A percentile compares a stretch with the other conserved stretches of the same genome.
Conservation (phyloP, 169 alveolate genomes). For the Cryptosporidium meleagridis region DNA sequence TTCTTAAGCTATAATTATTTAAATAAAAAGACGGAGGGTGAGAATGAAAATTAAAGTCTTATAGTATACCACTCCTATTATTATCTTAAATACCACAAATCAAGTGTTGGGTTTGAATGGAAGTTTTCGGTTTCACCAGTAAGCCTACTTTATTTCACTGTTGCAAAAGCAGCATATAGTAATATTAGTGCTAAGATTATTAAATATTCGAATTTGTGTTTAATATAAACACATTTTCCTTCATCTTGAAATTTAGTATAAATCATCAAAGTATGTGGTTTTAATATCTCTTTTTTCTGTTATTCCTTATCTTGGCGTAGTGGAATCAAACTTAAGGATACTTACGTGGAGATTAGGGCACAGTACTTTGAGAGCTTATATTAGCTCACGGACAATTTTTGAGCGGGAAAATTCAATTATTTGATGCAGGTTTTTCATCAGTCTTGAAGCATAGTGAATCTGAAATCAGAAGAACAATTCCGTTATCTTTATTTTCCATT, state of each 20-base stretch:
- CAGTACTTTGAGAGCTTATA: neutral
- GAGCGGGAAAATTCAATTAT: neutral
- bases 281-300: neutral
- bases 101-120: neutral
- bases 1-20: neutral
- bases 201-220: neutral
- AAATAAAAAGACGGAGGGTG: neutral
- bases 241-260: neutral
- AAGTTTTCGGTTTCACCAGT: neutral
- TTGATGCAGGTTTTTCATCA: neutral
- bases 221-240: neutral
- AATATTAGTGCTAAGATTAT: slow-evolving; percentile 2
- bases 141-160: neutral
- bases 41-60: neutral
- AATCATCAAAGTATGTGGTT: slow-evolving; percentile 1
- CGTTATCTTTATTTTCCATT: neutral
- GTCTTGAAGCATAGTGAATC: neutral
- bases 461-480: neutral
- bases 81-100: neutral
- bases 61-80: too few species aligned
- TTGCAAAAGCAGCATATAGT: neutral
- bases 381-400: neutral
- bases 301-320: neutral
- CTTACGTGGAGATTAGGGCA: neutral
- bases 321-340: neutral